Base-by-base conservation (phyloP, 768 basidiomycete genomes). In the Russula olivacea region DNA sequence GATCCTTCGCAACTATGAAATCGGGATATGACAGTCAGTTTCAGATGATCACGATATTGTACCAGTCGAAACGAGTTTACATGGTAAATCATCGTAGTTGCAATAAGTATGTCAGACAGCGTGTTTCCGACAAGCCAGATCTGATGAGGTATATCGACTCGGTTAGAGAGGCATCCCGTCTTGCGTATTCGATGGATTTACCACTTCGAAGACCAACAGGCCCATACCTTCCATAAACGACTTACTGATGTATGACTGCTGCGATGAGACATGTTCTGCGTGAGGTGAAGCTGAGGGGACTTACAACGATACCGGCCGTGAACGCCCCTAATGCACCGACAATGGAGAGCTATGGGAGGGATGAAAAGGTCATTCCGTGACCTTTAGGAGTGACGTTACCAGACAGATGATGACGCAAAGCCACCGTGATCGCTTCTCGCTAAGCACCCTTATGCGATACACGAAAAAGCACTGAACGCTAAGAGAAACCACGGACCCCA, bases 401-500 rank as follows among this genome's bases (percentile, higher is more conserved):
- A 38, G 32, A 15, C 5, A 23, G n/a, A 54, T 54, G 21, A 54
- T 10, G 8, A 54, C 2, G 9, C 52, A 54, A 23, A 54, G 4
- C 52, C 34, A 53, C 21, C 52, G 3, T 4, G 34, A 25, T 28
- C 38, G 7, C 23, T 21, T 55, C 17, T 28, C 21, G 21, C 63
- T 47, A 6, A 64, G 58, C 21, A 59, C 47, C 52, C 47, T 69
- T 28, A 75, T 74, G 11, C 73, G 69, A 55, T 72, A 72, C 47
- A 69, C 71, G 64, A 72, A 74, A 54, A 75, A 75, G 8, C 71
- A 47, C 59, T 74, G 71, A 11, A 74, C 69, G 11, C 62, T 63
- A 25, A 74, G 63, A 6, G 69, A 65, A 25, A 72, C 67, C 10
- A 72, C 15, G 9, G 68, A 55, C 2, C 71, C 73, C 32, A 74